Base-by-base conservation (phyloP, 2,329 filamentous ascomycete species). In the Penicillium sp. region DNA sequence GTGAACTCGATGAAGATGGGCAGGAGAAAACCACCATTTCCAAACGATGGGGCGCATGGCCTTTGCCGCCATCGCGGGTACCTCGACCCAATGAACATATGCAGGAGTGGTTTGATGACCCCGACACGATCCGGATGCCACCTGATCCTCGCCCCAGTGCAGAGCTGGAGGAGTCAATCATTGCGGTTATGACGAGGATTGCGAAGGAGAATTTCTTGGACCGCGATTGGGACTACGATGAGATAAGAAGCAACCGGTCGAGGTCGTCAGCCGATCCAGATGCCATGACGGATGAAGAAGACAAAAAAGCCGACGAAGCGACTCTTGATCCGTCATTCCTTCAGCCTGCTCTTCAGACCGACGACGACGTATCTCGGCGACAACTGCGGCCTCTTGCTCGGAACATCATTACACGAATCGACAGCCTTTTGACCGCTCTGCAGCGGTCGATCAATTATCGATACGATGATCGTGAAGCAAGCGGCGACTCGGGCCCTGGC, bases 1-100 rank as follows among this genome's bases (percentile, higher is more conserved):
- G 50, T 32, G 48, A 49, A 3, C 52, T 57, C 15, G 45, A 44
- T 10, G 37, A 44, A 32, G 50, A 55, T 33, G 47, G 56, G 13
- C 29, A 50, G 4, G 54, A 49, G 56, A 64, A 44, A 2, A 74
- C 78, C 58, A 59, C 69, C 13, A 76, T 79, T 1, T 61, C 80
- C 0, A 81, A 79, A 50, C 56, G 65, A 4, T 96, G 92, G 91
- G 88, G 88, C 15, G 87, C 90, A 0, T 96, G 92, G 92, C 92
- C 92, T 4, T 67, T 95, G 62, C 76, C 77, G 18, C 75, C 80
- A 4, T 71, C 75, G 6, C 71, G 78, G 24, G 82, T 93, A 6
- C 88, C 87, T 1, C 71, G 74, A 13, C 73, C 76, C 12, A 73
- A 74, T 18, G 78, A 87, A 53, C 44, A 66, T 74, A 44, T 75